Base-by-base conservation (phyloP, 164 flowering plant species). In the Akebia trifoliata region DNA sequence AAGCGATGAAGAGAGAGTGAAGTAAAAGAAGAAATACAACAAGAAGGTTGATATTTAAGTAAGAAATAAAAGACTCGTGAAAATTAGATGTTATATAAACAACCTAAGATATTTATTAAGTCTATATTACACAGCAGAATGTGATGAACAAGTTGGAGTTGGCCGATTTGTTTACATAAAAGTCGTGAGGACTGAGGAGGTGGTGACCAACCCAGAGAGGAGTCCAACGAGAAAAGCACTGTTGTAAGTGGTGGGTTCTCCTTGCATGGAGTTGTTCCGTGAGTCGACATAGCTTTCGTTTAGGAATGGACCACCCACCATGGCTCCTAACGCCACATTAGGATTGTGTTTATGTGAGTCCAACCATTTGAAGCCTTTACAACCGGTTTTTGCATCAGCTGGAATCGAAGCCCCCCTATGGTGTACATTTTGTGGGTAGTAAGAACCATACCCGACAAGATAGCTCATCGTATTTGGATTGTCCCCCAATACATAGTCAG, bases 371-470 rank as follows among this genome's bases (percentile, higher is more conserved):
- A 75, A 86, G 36, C 99, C 99, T 1, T 44, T 62, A 72, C 99
- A 93, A 34, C 79, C 76, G 3, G 89, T 58, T 0, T 53, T 72
- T 25, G 74, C 86, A 71, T 80, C 75, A 6, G 65, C 78, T 14
- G 97, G 99, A 29, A 93, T 90, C 15, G 99, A 93, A 63, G 99
- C 96, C 55, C 99, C 97, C 62, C 99, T 78, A 37, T 93, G 97
- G 73, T 93, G 96, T 55, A 90, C 95, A 50, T 44, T 78, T 50
- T 75, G 57, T 46, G 97, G 96, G 68, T 76, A 93, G 4, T 86
- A 78, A 28, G 75, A 78, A 5, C 97, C 93, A 40, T 84, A 87
- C 0, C 97, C 99, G 22, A 93, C 90, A n/a, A 90, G 81, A 66
- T 58, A 93, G 69, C 99, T 93, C 86, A 81, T 71, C 63, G 77